These are phyloP conservation scores for Metschnikowia similis DNA, from an alignment of 805 yeast species.

Conservation along the genomic window DNA sequence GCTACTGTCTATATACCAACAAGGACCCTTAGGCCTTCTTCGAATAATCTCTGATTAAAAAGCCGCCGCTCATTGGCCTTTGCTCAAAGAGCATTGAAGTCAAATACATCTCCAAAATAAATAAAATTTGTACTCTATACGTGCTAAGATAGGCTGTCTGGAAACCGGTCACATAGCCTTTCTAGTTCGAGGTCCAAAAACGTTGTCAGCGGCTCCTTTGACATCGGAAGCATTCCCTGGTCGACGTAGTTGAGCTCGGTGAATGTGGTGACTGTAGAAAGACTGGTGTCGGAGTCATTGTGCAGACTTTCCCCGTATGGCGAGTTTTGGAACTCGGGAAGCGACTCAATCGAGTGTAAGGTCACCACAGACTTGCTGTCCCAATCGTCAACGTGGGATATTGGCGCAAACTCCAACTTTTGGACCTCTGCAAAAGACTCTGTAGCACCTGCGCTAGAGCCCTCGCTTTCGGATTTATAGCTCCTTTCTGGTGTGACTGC, in stretches of 20 bases:
- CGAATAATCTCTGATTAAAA: no score
- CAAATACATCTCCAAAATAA: background rate
- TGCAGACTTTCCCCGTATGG: slow-evolving; percentile 13
- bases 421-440: background rate
- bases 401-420: slow-evolving; percentile 5
- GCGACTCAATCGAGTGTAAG: slow-evolving; percentile 13
- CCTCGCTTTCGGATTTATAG: background rate
- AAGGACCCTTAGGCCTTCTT: no score
- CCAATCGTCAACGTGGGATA: background rate
- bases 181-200: slow-evolving; percentile 13
- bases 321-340: slow-evolving; percentile 7
- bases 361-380: slow-evolving; percentile 7
- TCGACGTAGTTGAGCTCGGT: slow-evolving; percentile 9
- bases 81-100: no score
- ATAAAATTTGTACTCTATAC: background rate
- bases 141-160: background rate
- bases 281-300: slow-evolving; percentile 24
- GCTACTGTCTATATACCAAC: no score
- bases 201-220: slow-evolving; percentile 11
- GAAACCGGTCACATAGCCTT: slow-evolving; percentile 11
- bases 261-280: slow-evolving; percentile 30
- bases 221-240: slow-evolving; percentile 2
- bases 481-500: background rate
- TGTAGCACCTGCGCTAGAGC: background rate
- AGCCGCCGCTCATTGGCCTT: no score